A percentile compares a stretch with the other conserved stretches of the same genome.
phyloP scores from a whole-genome alignment of 73 alveolate genomes.

The Paramecium bursaria region DNA sequence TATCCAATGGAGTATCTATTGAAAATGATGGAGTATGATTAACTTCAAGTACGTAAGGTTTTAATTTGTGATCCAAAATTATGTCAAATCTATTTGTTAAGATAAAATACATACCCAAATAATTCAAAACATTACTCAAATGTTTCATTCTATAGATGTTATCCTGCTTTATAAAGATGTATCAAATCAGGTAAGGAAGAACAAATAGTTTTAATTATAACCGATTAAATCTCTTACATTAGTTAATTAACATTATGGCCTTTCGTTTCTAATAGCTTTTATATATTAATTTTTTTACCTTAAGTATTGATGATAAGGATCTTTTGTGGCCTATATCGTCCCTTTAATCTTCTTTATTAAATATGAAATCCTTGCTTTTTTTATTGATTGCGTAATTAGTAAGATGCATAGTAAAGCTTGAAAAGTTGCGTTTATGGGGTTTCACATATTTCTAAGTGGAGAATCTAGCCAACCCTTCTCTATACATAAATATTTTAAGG shows the following conservation, averaged over 20 bases:
- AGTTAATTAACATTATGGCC: conserved; percentile 74
- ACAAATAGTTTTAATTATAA: conserved; percentile 77
- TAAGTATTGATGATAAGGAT: conserved; percentile 65
- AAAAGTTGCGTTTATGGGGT: conserved; percentile 66
- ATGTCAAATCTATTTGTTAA: conserved; percentile 72
- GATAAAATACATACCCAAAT: conserved; percentile 66
- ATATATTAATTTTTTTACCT: conserved; percentile 24
- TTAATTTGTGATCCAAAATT: conserved; percentile 72
- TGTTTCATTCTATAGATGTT: conserved; percentile 79
- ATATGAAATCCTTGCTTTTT: conserved; percentile 71
- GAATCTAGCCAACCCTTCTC: conserved; percentile 90
- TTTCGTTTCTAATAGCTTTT: conserved; percentile 37
- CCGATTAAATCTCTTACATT: conserved; percentile 71
- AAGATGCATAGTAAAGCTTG: conserved; percentile 76
- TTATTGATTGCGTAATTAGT: conserved; percentile 80
- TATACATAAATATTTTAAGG: conserved; percentile 84
- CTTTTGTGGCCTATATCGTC: conserved; percentile 79
- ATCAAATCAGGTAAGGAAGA: conserved; percentile 75
- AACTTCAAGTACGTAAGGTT: conserved; percentile 82
- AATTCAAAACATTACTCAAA: conserved; percentile 78
- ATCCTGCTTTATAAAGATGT: conserved; percentile 77
- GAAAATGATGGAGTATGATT: conserved; percentile 86
- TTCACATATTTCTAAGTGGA: conserved; percentile 82
- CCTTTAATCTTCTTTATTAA: conserved; percentile 61
- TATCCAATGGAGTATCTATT: conserved; percentile 85